Conservation (phyloP, 768 basidiomycete species). For the Amanita thiersii region DNA sequence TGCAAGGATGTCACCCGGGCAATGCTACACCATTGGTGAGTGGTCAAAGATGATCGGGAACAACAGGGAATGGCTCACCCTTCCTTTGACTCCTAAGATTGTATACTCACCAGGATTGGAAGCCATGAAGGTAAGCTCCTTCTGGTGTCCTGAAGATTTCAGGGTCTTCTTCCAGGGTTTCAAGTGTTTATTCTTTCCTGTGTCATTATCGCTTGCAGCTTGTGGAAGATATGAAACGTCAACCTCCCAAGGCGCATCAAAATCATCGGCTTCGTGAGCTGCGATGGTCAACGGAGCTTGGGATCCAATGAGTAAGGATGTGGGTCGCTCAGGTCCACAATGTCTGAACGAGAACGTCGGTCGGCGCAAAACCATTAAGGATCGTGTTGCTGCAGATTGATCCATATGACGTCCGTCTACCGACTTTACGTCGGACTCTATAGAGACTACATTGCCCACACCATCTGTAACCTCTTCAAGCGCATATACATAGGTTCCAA, state of each 20-base stretch:
- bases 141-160: slow-evolving; percentile 35
- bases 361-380: slow-evolving; percentile 62
- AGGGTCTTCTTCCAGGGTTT: slow-evolving; percentile 62
- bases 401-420: slow-evolving; percentile 17
- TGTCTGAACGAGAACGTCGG: slow-evolving; percentile 66
- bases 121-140: slow-evolving; percentile 41
- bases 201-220: slow-evolving; percentile 23
- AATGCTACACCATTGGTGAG: slow-evolving; percentile 38
- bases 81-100: slow-evolving; percentile 63
- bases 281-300: slow-evolving; percentile 50
- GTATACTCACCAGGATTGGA: slow-evolving; percentile 71
- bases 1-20: slow-evolving; percentile 75
- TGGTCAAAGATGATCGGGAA: slow-evolving; percentile 7
- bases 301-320: slow-evolving; percentile 63
- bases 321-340: slow-evolving; percentile 64
- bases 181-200: slow-evolving; percentile 28
- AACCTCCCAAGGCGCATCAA: slow-evolving; percentile 66
- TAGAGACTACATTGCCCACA: slow-evolving; percentile 64
- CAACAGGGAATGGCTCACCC: slow-evolving; percentile 26
- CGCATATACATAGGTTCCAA: slow-evolving; percentile 64
- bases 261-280: slow-evolving; percentile 43
- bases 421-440: slow-evolving; percentile 24
- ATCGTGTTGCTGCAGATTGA: slow-evolving; percentile 44
- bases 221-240: slow-evolving; percentile 54
- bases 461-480: slow-evolving; percentile 82